These are phyloP conservation scores for Neoboletus brunneissimus DNA, from an alignment of 768 basidiomycete genomes.

Conservation along the genomic window DNA sequence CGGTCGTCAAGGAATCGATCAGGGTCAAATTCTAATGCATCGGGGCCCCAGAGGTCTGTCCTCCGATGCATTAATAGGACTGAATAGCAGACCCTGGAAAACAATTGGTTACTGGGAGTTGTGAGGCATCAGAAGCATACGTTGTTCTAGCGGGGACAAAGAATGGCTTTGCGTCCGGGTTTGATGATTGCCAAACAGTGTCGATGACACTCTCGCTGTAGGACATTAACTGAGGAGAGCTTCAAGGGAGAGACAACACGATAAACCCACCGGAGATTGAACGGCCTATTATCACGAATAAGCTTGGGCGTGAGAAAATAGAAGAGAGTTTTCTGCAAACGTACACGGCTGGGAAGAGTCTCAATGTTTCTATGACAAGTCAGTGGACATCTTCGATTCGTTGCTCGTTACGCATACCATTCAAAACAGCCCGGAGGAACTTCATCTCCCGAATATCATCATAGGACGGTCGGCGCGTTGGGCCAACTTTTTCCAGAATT, in stretches of 20 bases:
- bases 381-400: background rate
- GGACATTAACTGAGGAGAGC: background rate
- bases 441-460: conserved; percentile 44
- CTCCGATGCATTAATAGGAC: conserved; percentile 38
- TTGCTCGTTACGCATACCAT: conserved; percentile 30
- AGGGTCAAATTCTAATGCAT: conserved; percentile 38
- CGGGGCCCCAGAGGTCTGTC: conserved; percentile 38
- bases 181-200: conserved; percentile 25
- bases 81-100: conserved; percentile 25
- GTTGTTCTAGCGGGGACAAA: conserved; percentile 26
- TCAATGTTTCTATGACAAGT: conserved; percentile 27
- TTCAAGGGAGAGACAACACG: background rate
- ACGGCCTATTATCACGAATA: conserved; percentile 24
- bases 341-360: conserved; percentile 35
- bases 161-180: conserved; percentile 25
- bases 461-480: conserved; percentile 35
- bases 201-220: conserved; percentile 22
- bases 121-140: conserved; percentile 8
- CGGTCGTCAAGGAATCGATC: conserved; percentile 41
- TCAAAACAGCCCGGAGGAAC: conserved; percentile 43
- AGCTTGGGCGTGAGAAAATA: background rate
- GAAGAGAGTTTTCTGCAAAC: background rate
- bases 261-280: conserved; percentile 31
- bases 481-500: conserved; percentile 38
- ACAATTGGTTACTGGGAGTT: background rate